A percentile compares a stretch with the other conserved stretches of the same genome.
Conservation (phyloP, 1,284 basidiomycete species). For the Ceraceosorus bombacis region DNA sequence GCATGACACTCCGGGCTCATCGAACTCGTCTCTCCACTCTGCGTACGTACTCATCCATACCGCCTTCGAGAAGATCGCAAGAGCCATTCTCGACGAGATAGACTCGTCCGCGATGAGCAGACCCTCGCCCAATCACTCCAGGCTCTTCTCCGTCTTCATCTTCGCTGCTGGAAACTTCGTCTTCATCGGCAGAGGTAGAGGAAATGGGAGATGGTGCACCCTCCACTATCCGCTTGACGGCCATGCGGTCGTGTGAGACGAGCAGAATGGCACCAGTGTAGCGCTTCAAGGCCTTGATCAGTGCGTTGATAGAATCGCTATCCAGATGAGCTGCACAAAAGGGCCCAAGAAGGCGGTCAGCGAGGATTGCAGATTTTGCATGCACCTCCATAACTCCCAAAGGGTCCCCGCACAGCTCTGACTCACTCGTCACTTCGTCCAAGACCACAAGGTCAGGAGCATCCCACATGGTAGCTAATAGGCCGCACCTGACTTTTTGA, state of each 20-base stretch:
- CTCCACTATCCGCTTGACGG: constrained; percentile 28
- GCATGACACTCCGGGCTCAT: too few relatives aligned
- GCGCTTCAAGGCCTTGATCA: constrained; percentile 56
- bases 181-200: neutral
- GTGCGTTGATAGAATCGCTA: constrained; percentile 59
- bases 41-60: constrained; percentile 51
- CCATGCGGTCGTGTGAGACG: constrained; percentile 62
- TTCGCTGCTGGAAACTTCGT: constrained; percentile 3
- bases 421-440: constrained; percentile 34
- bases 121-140: constrained; percentile 28
- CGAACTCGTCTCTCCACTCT: constrained; percentile 24
- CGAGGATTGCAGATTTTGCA: too few relatives aligned
- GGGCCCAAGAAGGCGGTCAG: neutral
- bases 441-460: constrained; percentile 29
- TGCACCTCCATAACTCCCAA: too few relatives aligned
- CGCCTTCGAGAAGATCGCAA: constrained; percentile 50
- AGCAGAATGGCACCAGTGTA: constrained; percentile 60
- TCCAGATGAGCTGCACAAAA: constrained; percentile 60
- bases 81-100: constrained; percentile 52
- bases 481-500: constrained; percentile 52
- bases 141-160: constrained; percentile 20
- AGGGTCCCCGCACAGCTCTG: too few relatives aligned
- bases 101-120: constrained; percentile 28
- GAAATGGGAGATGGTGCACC: neutral
- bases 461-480: constrained; percentile 32